phyloP scores from a whole-genome alignment of 495 filamentous ascomycete species.

The Jackrogersella minutella region DNA sequence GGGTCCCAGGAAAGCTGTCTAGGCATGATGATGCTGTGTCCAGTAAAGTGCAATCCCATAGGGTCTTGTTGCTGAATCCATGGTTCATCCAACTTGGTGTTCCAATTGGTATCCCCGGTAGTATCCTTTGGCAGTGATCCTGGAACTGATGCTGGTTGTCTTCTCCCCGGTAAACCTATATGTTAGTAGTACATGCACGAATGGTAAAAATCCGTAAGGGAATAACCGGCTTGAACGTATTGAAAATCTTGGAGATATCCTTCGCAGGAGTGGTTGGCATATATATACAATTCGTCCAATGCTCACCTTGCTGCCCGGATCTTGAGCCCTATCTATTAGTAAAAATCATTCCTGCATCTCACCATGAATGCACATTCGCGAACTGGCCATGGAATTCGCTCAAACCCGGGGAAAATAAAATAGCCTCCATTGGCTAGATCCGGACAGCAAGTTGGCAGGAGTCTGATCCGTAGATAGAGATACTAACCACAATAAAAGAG shows the following conservation, averaged over 20 bases:
- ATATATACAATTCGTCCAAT: slow-evolving; percentile 56
- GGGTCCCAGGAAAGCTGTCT: slow-evolving; percentile 4
- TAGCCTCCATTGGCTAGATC: slow-evolving; percentile 45
- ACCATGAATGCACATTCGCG: slow-evolving; percentile 41
- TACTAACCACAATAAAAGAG: slow-evolving; percentile 46
- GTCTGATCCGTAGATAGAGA: slow-evolving; percentile 40
- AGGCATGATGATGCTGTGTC: slow-evolving; percentile 8
- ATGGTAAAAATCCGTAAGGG: slow-evolving; percentile 33
- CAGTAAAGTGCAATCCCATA: slow-evolving; percentile 21
- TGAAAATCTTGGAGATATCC: slow-evolving; percentile 44
- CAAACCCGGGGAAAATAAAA: slow-evolving; percentile 42
- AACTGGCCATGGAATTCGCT: slow-evolving; percentile 40
- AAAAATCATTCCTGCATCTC: slow-evolving; percentile 42
- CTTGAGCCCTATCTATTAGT: slow-evolving; percentile 49
- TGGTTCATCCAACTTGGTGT: slow-evolving; percentile 9
- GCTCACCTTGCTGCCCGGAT: slow-evolving; percentile 62
- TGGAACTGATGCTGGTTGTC: slow-evolving; percentile 5
- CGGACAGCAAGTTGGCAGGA: slow-evolving; percentile 48
- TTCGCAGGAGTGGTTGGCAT: slow-evolving; percentile 50
- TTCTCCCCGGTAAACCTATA: slow-evolving; percentile 16
- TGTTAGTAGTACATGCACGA: slow-evolving; percentile 38
- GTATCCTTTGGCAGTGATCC: slow-evolving; percentile 21
- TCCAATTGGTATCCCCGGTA: slow-evolving; percentile 20
- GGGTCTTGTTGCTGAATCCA: slow-evolving; percentile 9
- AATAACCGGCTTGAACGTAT: slow-evolving; percentile 31